Base-by-base conservation (phyloP, 164 flowering plant species). In the Magnolia changhungtana region DNA sequence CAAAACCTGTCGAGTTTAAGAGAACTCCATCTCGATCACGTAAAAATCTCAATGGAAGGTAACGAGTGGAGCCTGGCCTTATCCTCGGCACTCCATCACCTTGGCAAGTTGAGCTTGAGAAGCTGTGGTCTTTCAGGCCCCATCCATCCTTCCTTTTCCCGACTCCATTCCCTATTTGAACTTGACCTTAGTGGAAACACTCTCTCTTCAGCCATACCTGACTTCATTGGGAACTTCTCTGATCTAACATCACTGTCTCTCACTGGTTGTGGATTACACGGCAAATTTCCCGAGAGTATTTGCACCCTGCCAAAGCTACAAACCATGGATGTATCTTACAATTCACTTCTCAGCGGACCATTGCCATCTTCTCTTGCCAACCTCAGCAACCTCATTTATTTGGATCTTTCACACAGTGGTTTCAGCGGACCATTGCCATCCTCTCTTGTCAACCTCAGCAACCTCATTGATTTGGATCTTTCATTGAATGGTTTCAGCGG, bases 11-110 rank as follows among this genome's bases (percentile, higher is more conserved):
- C 82, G 7, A 59, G 69, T 50, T 66, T 87, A 14, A 65, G 20
- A 52, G 82, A 73, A 52, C 82, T 88, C 29, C 66, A 69, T 72
- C 84, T 88, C 19, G 86, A 83, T 61, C 73, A 77, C 2, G 84
- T 86, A 65, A 73, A 81, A 31, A 71, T 86, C 65, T 86, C 88
- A 6, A 71, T 68, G 2, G 8, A 63, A 1, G 81, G 84, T 18
- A 8, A 31, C 52, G 86, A 87, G 21, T 59, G 64, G 64, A 75
- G 81, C 71, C 65, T 52, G 55, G 80, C 77, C 49, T 8, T 84
- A n/a, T 85, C 86, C 2, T 76, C 82, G 65, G 76, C 85, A 11
- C 52, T 85, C 8, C 84, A 84, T 0, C 77, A 80, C n/a, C 74
- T 87, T 63, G 61, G 63, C 14, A 76, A 61, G 6, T 76, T 87